Percentiles rank a stretch among this genome's conserved stretches.
These are phyloP conservation scores for Boletus sp. DNA, from an alignment of 768 basidiomycete genomes.

Conservation along the genomic window DNA sequence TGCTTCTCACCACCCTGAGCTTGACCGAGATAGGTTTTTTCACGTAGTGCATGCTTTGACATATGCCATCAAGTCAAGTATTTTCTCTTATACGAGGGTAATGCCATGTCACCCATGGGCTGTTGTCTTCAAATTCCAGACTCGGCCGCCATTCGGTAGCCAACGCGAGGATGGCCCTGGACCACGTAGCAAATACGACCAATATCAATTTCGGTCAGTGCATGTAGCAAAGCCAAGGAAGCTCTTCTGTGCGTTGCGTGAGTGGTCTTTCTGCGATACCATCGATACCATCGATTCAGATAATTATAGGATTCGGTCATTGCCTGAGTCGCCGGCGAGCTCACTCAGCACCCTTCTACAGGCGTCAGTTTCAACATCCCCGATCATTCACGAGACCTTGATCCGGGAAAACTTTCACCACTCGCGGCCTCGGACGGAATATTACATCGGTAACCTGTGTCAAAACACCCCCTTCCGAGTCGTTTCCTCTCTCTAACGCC, in stretches of 20 bases:
- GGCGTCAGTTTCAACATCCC: slow-evolving; percentile 7
- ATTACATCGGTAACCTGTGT: neutral
- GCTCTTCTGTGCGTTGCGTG: neutral
- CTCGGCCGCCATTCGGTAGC: too few relatives aligned
- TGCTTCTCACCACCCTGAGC: neutral
- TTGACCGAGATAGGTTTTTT: neutral
- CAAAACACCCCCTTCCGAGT: neutral
- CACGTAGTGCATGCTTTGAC: neutral
- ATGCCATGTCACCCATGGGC: neutral
- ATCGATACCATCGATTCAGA: neutral
- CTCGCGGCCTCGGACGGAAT: neutral
- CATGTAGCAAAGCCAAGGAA: neutral
- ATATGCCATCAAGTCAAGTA: neutral
- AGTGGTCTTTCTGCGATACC: neutral
- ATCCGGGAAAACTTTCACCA: neutral
- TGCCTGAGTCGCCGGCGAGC: neutral
- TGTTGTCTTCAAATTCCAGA: neutral
- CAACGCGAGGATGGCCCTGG: neutral
- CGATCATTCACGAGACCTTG: slow-evolving; percentile 3
- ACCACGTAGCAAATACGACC: neutral
- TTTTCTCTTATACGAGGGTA: neutral
- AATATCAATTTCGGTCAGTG: neutral
- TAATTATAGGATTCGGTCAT: neutral
- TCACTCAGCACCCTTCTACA: slow-evolving; percentile 1
- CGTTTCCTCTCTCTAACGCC: slow-evolving; percentile 10